Evolutionary conservation across 2,329 filamentous ascomycete species (phyloP), one percentile per base, ranked within the genome.

Genomic region (Verticillium tricorpus): DNA sequence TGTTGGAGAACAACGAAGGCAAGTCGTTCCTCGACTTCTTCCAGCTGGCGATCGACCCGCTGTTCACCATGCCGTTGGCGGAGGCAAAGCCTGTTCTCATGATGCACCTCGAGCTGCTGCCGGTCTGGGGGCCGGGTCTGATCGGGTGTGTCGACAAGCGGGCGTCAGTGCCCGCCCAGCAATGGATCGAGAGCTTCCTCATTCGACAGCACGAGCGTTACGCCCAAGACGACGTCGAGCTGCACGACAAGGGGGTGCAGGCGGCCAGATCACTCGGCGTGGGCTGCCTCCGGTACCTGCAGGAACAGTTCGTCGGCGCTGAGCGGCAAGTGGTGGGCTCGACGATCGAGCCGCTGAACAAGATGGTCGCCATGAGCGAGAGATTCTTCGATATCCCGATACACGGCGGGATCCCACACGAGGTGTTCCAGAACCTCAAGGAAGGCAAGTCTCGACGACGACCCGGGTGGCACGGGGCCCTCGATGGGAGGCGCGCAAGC

Each of bases 121-220:
- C 80, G 0, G 66, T 71, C n/a, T 87, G 84, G 84, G 79, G 74
- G 5, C 84, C 85, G 1, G 73, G 75, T 28, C 69, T 86, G 28
- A 71, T 87, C 35, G 78, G 76, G 8, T 82, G 79, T 65, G 75
- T 74, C 7, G 45, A 59, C 28, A 59, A 28, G 32, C 25, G 17
- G 4, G 31, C 45, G 3, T 31, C 40, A 17, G 12, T 19, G 5
- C 11, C 25, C 5, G 40, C 32, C n/a, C 39, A 52, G 45, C 17
- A 22, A 31, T 54, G 34, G 31, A 52, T 59, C 17, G 25, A 19
- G 45, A 12, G 39, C 56, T 56, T 56, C 25, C 54, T 56, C 8
- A 32, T 32, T 17, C 25, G 54, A 32, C 14, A 45, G 28, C 19
- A 22, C 40, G 66, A 58, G 19, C 69, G 71, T 45, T 68, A 67